phyloP scores from a whole-genome alignment of 331 rosid genomes.

The Malus hybrid region DNA sequence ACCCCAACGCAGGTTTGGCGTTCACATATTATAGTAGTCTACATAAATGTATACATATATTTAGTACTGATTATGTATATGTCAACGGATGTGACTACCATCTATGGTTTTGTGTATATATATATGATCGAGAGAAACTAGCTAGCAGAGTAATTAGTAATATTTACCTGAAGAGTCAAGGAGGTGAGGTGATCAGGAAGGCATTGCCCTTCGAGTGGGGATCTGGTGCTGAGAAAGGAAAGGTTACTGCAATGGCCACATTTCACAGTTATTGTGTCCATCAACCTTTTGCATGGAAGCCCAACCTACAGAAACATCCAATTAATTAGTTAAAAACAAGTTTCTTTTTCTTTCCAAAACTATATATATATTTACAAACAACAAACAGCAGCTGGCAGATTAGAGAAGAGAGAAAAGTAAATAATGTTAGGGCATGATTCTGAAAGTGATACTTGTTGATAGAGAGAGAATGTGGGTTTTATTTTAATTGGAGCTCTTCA shows the following conservation, averaged over 20 bases:
- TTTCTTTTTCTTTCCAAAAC: not conserved
- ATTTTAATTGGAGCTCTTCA: not conserved
- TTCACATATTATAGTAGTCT: not conserved
- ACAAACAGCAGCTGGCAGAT: not conserved
- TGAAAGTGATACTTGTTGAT: not conserved
- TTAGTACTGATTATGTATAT: not conserved
- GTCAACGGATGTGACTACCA: not conserved
- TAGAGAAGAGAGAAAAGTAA: not conserved
- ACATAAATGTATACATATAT: not conserved
- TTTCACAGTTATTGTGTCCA: slow-evolving; percentile 96
- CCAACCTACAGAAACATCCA: slow-evolving; percentile 54
- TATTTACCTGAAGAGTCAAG: slow-evolving; percentile 47
- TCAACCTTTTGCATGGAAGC: slow-evolving; percentile 77
- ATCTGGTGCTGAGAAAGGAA: slow-evolving; percentile 75
- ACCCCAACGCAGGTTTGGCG: not conserved
- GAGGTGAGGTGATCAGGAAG: slow-evolving; percentile 47
- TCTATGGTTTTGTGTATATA: not conserved
- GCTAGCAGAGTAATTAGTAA: not conserved
- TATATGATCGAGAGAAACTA: not conserved
- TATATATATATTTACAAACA: not conserved
- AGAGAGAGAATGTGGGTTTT: not conserved
- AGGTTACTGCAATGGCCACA: slow-evolving; percentile 98
- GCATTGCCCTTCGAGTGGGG: slow-evolving; percentile 47
- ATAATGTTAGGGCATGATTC: not conserved
- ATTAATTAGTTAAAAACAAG: not conserved